These are phyloP conservation scores for Linum usitatissimum DNA, from an alignment of 345 rosid species.

Conservation along the genomic window DNA sequence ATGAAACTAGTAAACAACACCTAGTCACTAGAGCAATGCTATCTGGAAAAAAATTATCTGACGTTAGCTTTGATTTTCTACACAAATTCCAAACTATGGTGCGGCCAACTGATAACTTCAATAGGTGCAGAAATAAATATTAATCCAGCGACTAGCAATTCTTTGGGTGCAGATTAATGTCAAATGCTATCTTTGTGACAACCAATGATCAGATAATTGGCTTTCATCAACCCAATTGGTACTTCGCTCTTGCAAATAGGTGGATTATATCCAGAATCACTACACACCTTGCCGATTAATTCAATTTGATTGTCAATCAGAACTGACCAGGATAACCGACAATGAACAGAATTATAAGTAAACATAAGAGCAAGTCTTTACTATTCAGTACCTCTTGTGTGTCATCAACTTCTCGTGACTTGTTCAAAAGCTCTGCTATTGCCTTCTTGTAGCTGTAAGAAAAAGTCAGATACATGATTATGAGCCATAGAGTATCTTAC, in stretches of 20 bases:
- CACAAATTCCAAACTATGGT: background rate
- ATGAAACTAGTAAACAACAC: constrained; percentile 2
- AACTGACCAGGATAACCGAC: background rate
- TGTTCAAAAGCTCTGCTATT: constrained; percentile 77
- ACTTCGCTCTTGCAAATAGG: background rate
- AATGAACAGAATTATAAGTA: background rate
- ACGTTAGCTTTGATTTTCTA: background rate
- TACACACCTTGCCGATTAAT: background rate
- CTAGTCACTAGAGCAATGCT: background rate
- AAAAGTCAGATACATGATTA: background rate
- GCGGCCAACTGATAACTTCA: background rate
- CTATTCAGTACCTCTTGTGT: constrained; percentile 45
- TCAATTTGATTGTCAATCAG: background rate
- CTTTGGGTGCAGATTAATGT: background rate
- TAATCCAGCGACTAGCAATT: background rate
- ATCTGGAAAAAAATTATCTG: background rate
- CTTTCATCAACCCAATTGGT: background rate
- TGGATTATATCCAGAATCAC: background rate
- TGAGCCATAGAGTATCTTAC: background rate
- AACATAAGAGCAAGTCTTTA: background rate
- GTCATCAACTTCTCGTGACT: constrained; percentile 56
- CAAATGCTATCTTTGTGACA: background rate
- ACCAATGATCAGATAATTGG: background rate
- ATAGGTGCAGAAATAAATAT: too few relatives aligned
- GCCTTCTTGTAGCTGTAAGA: constrained; percentile 63